phyloP scores from a whole-genome alignment of 352 stramenopile species.

The Globisporangium nagaii region DNA sequence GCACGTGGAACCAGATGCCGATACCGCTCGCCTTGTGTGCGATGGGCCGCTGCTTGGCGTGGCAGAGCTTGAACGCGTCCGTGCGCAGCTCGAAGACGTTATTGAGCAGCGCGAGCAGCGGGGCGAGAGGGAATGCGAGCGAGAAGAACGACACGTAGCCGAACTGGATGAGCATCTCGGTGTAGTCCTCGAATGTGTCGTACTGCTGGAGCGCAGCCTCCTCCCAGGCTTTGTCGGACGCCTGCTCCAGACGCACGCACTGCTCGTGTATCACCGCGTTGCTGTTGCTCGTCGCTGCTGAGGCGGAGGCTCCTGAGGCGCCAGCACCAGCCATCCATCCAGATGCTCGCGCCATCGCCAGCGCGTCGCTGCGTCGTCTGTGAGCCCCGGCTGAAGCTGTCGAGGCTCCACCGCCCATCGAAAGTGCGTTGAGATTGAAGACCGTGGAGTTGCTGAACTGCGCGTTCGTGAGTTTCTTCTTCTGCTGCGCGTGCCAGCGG shows the following conservation, averaged over 20 bases:
- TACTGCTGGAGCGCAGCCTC: slow-evolving; percentile 88
- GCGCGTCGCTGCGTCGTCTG: slow-evolving; percentile 10
- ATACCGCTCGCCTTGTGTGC: slow-evolving; percentile 92
- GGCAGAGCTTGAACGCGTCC: slow-evolving; percentile 94
- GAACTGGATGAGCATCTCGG: slow-evolving; percentile 93
- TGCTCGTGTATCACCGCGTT: slow-evolving; percentile 73
- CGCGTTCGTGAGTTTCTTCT: slow-evolving; percentile 52
- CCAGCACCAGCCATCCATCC: background rate
- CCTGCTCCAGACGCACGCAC: slow-evolving; percentile 75
- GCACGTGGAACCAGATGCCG: slow-evolving; percentile 82
- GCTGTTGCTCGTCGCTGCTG: slow-evolving; percentile 11
- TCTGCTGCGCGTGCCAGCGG: slow-evolving; percentile 31
- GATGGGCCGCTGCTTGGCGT: slow-evolving; percentile 86
- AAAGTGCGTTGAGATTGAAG: slow-evolving; percentile 30
- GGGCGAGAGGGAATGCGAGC: slow-evolving; percentile 91
- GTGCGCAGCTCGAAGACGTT: slow-evolving; percentile 91
- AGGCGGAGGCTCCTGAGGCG: no score
- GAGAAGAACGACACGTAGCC: slow-evolving; percentile 96
- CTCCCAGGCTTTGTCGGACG: slow-evolving; percentile 82
- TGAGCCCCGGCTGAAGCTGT: slow-evolving; percentile 1
- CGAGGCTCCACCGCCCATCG: background rate
- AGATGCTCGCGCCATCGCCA: background rate
- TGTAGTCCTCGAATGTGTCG: slow-evolving; percentile 95
- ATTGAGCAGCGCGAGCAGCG: slow-evolving; percentile 91
- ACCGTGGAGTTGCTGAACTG: slow-evolving; percentile 60